Base-by-base conservation (phyloP, 495 filamentous ascomycete species). In the Hyphodiscus hymeniophilus region DNA sequence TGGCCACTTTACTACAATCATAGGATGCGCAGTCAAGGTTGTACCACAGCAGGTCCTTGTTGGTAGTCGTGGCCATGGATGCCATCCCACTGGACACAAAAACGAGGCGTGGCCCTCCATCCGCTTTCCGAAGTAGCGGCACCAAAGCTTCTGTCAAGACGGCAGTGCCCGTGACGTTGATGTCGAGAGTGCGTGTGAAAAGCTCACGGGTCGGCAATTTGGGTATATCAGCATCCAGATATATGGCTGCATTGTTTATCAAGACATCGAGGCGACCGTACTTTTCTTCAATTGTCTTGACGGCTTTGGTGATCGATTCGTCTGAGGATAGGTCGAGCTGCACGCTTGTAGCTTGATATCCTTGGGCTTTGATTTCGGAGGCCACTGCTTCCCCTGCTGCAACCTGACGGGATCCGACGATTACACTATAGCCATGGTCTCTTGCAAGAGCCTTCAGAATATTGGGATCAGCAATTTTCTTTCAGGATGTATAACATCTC, bases 191-290 rank as follows among this genome's bases (percentile, higher is more conserved):
- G 7, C 7, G 7, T 33, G 30, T 8, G n/a, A 8, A 33, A 7
- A 8, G 7, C 30, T 33, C 30, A n/a, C n/a, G n/a, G 30, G n/a
- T 33, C 8, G 30, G 7, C 8, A 33, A n/a, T 7, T 33, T n/a
- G n/a, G n/a, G n/a, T n/a, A n/a, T n/a, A 33, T 33, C n/a, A 7
- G 8, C 8, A 33, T 33, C 30, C 30, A 8, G 30, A n/a, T 33
- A 5, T 33, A 67, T 51, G 11, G 75, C 77, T 1, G 77, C 74
- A 47, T 80, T 81, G 52, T 79, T 78, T 11, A 80, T 69, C 11
- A 81, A 57, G 0, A 80, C 64, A 35, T 81, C 75, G 28, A 80
- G 64, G 5, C 63, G 46, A 2, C 69, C 67, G 23, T 41, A 56
- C 12, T 58, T 54, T 11, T 60, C 10, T 23, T 58, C 47, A 10